Base-by-base conservation (phyloP, 768 basidiomycete genomes). In the Leccinum truebloodii region DNA sequence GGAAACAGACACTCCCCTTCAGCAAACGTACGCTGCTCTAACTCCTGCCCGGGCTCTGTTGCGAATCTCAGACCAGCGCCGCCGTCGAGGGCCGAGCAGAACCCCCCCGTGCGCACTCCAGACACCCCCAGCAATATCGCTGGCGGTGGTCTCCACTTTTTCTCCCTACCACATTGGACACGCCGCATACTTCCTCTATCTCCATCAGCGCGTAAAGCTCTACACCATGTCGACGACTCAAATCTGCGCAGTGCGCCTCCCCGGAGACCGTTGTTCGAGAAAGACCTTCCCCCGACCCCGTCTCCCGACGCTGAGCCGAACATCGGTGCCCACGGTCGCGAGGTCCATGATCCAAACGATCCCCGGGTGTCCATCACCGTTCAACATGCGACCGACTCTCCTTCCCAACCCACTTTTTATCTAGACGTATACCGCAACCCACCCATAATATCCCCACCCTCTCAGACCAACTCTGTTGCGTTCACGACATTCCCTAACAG, bases 151-250 rank as follows among this genome's bases (percentile, higher is more conserved):
- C 59, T 62, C 37, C 85, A 85, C 72, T 85, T 89, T 74, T 85
- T 90, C 72, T 86, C 88, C 24, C 73, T 87, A 26, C 85, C 87
- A 16, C 78, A 80, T 61, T 88, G 87, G 87, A 82, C 78, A 67
- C 86, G 82, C 65, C 86, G 82, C 61, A 75, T 73, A 30, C 68
- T 74, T 34, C 69, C 75, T 52, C 64, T 70, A 22, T 67, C 44
- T 46, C 20, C 77, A 30, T 63, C 74, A 37, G 64, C 74, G 9
- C 76, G 66, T 61, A 73, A 69, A 58, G 72, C 64, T 22, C 50
- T 57, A 24, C 59, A 59, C 30, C 51, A 58, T 41, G 62, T 59
- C 37, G 67, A 68, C 20, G 74, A 75, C 52, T 51, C 64, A 55
- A 60, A 63, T 59, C 62, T 48, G 63, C 66, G 28, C 60, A 72